phyloP scores from a whole-genome alignment of 2,329 filamentous ascomycete species.

The Balansia obtecta region DNA sequence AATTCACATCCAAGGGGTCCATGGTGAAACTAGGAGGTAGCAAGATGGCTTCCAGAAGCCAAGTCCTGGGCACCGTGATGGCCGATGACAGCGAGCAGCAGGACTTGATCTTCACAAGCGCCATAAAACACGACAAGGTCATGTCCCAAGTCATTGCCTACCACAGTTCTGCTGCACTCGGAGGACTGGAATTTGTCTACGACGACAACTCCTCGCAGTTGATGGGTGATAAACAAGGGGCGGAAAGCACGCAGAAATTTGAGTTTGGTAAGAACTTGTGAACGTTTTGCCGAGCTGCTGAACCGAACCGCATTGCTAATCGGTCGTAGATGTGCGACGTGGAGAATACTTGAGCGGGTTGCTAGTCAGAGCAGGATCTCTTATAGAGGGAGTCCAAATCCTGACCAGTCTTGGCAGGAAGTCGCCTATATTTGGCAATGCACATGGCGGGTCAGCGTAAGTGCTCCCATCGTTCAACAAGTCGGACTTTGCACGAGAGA shows the following conservation, averaged over 20 bases:
- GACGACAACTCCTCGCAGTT: slow-evolving; percentile 76
- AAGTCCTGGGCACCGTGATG: slow-evolving; percentile 58
- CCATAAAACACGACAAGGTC: slow-evolving; percentile 55
- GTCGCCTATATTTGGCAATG: slow-evolving; percentile 75
- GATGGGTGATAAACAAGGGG: slow-evolving; percentile 71
- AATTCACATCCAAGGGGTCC: slow-evolving; percentile 58
- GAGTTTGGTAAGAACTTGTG: slow-evolving; percentile 50
- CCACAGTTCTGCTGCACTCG: slow-evolving; percentile 61
- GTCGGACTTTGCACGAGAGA: not conserved
- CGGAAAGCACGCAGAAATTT: slow-evolving; percentile 59
- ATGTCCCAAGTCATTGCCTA: slow-evolving; percentile 66
- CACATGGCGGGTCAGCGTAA: slow-evolving; percentile 69
- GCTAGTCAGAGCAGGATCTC: slow-evolving; percentile 63
- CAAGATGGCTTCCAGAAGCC: slow-evolving; percentile 63
- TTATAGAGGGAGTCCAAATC: slow-evolving; percentile 83
- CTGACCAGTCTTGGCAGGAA: slow-evolving; percentile 79
- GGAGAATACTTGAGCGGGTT: slow-evolving; percentile 87
- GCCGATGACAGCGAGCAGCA: slow-evolving; percentile 58
- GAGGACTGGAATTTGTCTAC: slow-evolving; percentile 87
- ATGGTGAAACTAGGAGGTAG: slow-evolving; percentile 59
- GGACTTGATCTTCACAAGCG: slow-evolving; percentile 63
- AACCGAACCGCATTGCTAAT: not conserved
- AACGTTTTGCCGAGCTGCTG: not conserved
- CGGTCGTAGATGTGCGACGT: slow-evolving; percentile 58
- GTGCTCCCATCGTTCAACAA: slow-evolving; percentile 23